Base-by-base conservation (phyloP, 192 early-diverging fungal genomes). In the Umbelopsis sp. region DNA sequence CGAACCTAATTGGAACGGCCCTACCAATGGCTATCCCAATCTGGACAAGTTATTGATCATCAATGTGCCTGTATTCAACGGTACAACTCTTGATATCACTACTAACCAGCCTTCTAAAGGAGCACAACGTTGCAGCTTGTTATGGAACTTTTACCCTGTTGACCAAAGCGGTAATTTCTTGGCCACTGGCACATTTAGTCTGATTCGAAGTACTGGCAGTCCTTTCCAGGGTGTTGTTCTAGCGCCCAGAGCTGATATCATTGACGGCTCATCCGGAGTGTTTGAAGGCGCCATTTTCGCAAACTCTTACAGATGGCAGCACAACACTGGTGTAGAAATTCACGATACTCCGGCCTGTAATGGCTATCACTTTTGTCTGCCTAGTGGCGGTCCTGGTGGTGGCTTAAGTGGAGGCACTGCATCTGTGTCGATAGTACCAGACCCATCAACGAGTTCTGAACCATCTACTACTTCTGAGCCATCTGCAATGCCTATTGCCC, bases 71-170 rank as follows among this genome's bases (percentile, higher is more conserved):
- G 51, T 70, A 4, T 33, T 25, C 55, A n/a, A 18, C 22, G 52
- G 68, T 16, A 3, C 13, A 6, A 48, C 37, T 27, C 45, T 61
- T 20, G 15, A 25, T 11, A 50, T 70, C 12, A 30, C 22, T 33
- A 45, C 50, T 44, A 70, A 70, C 23, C 45, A 30, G 2, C 53
- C 45, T 6, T 46, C 37, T 4, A 3, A 27, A 18, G 69, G 69
- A 45, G 23, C 53, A n/a, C 22, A 10, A 16, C 9, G 41, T n/a
- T 70, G 69, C 41, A 53, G 25, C 23, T 20, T 52, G 2, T 3
- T 70, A 22, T 70, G 50, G 44, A 70, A 70, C n/a, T 70, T 70
- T 23, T 70, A 61, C 45, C 69, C 69, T 0, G 37, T 53, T 6
- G 51, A 70, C n/a, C 1, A 18, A 20, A 7, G 23, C 2, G 52